phyloP scores from a whole-genome alignment of 805 yeast species.

The Wickerhamomyces mucosus region DNA sequence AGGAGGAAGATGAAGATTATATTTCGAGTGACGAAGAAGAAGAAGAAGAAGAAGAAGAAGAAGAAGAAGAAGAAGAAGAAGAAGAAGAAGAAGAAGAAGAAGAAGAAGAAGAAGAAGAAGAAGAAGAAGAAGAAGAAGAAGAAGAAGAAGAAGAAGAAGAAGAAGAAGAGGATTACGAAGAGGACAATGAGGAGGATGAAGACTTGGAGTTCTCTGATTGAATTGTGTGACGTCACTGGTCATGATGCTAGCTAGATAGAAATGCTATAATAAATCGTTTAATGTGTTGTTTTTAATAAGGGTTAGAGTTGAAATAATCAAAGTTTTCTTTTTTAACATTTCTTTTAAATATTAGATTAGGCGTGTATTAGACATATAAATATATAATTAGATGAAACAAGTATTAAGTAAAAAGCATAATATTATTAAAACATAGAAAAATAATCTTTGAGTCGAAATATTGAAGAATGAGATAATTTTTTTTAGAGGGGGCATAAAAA shows the following conservation, averaged over 20 bases:
- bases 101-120: constrained; percentile 8
- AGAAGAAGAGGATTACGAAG: constrained; percentile 15
- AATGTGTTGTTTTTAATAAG: no score
- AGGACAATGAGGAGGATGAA: constrained; percentile 10
- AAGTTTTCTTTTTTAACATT: constrained; percentile 2
- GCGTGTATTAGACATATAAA: no score
- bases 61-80: constrained; percentile 2
- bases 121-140: constrained; percentile 6
- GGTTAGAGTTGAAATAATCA: constrained; percentile 12
- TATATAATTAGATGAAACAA: no score
- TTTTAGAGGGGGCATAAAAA: not conserved
- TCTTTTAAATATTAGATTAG: no score
- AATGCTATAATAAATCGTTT: no score
- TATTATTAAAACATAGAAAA: not conserved
- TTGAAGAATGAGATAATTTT: no score
- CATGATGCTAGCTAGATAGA: no score
- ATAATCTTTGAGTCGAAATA: not conserved
- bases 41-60: constrained; percentile 1
- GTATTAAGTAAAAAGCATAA: no score
- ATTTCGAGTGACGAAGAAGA: no score
- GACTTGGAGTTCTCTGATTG: constrained; percentile 8
- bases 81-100: constrained; percentile 11
- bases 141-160: constrained; percentile 9
- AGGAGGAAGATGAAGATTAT: not conserved
- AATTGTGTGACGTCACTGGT: constrained; percentile 7